Percentiles rank a stretch among this genome's conserved stretches.
Evolutionary conservation across 2,329 filamentous ascomycete genomes (phyloP).

Genomic region (Arthrocladium fulminans): DNA sequence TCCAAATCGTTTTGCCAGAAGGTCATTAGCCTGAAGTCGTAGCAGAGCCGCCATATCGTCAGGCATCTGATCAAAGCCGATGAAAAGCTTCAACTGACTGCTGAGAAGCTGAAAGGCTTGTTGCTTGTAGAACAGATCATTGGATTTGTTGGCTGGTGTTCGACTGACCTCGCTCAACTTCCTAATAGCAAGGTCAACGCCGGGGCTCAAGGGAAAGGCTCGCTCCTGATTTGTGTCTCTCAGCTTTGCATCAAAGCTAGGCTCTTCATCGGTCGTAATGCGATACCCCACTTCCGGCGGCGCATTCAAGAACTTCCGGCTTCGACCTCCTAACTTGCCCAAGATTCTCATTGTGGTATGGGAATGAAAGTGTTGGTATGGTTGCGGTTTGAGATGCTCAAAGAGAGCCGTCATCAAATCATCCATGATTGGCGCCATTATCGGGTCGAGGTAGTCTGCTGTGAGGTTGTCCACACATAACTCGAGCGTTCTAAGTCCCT

Average conservation of each 20-base stretch:
- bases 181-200: constrained; percentile 78
- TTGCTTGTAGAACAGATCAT: constrained; percentile 82
- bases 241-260: constrained; percentile 80
- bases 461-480: constrained; percentile 97
- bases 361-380: constrained; percentile 94
- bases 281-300: constrained; percentile 77
- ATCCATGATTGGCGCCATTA: constrained; percentile 98
- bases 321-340: constrained; percentile 89
- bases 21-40: constrained; percentile 79
- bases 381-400: constrained; percentile 86
- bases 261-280: constrained; percentile 74
- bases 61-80: constrained; percentile 77
- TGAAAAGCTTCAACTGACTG: constrained; percentile 79
- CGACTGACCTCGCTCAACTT: constrained; percentile 78
- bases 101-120: constrained; percentile 84
- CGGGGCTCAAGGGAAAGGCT: constrained; percentile 76
- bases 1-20: constrained; percentile 63
- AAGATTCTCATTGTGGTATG: constrained; percentile 97
- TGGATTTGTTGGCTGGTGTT: constrained; percentile 43
- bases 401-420: constrained; percentile 97
- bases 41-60: constrained; percentile 81
- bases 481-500: constrained; percentile 85
- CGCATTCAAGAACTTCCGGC: constrained; percentile 88
- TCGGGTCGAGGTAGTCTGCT: constrained; percentile 93
- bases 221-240: constrained; percentile 83